A percentile compares a stretch with the other conserved stretches of the same genome.
These are phyloP conservation scores for Penicillium psychrosexuale DNA, from an alignment of 2,329 filamentous ascomycete species.

Conservation along the genomic window DNA sequence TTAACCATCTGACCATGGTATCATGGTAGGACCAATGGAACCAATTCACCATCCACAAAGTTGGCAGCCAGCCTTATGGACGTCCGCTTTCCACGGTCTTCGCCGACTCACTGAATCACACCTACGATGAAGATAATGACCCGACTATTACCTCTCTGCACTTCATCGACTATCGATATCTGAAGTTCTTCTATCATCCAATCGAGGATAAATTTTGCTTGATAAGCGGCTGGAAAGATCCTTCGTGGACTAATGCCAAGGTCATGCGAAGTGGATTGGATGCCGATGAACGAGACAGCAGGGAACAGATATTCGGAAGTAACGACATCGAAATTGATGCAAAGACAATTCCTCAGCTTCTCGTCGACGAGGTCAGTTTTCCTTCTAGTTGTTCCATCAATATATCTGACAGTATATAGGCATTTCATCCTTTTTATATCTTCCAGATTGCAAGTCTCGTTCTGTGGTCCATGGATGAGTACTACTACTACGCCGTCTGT, in stretches of 20 bases:
- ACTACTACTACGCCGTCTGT: conserved; percentile 95
- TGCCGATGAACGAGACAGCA: conserved; percentile 77
- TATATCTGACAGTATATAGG: conserved; percentile 47
- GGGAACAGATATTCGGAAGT: conserved; percentile 81
- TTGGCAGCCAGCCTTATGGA: conserved; percentile 59
- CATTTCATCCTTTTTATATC: conserved; percentile 96
- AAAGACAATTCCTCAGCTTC: conserved; percentile 75
- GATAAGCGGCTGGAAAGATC: conserved; percentile 90
- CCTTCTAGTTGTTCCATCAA: background rate
- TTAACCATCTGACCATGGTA: conserved; percentile 25
- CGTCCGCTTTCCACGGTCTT: conserved; percentile 62
- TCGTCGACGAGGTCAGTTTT: conserved; percentile 74
- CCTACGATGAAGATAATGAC: conserved; percentile 66
- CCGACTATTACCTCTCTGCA: conserved; percentile 72
- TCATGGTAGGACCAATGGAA: conserved; percentile 80
- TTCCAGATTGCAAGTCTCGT: conserved; percentile 94
- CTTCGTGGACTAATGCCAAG: conserved; percentile 75
- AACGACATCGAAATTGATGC: conserved; percentile 93
- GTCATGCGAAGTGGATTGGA: conserved; percentile 76
- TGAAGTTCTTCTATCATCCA: conserved; percentile 89
- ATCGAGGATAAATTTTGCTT: conserved; percentile 83
- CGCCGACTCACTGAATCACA: conserved; percentile 51
- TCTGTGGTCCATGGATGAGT: conserved; percentile 92
- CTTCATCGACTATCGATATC: conserved; percentile 86
- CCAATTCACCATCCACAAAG: conserved; percentile 74